Percentiles rank a stretch among this genome's conserved stretches.
These are phyloP conservation scores for Dovyalis caffra DNA, from an alignment of 345 rosid species.

Conservation along the genomic window DNA sequence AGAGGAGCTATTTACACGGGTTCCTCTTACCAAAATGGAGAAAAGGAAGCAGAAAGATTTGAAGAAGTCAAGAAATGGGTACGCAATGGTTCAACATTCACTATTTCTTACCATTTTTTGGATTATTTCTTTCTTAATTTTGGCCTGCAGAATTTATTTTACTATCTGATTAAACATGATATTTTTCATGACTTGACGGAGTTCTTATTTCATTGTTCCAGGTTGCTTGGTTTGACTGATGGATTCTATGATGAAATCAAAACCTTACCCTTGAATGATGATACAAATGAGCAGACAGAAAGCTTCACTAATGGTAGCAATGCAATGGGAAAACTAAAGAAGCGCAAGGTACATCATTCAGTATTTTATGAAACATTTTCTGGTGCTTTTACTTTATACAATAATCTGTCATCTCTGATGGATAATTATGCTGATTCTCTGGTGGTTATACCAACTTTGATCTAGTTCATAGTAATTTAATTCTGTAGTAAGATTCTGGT, in stretches of 20 bases:
- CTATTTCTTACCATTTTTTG: neutral
- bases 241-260: constrained; percentile 68
- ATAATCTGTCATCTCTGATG: neutral
- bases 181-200: constrained; percentile 10
- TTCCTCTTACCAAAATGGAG: constrained; percentile 68
- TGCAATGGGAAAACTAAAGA: constrained; percentile 50
- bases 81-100: constrained; percentile 16
- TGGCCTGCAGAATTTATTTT: neutral
- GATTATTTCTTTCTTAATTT: neutral
- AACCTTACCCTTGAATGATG: constrained; percentile 50
- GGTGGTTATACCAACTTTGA: too few species aligned
- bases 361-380: neutral
- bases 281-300: constrained; percentile 29
- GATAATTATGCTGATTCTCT: neutral
- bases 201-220: constrained; percentile 32
- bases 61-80: constrained; percentile 83
- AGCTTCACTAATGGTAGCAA: constrained; percentile 24
- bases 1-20: constrained; percentile 78
- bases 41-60: constrained; percentile 68
- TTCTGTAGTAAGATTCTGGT: neutral
- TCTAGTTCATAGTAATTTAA: neutral
- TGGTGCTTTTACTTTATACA: neutral
- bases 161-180: constrained; percentile 1
- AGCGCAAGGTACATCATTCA: constrained; percentile 50
- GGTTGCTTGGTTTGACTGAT: constrained; percentile 73